These are phyloP conservation scores for Xerophyta viscosa DNA, from an alignment of 106 monocot species.

Conservation along the genomic window DNA sequence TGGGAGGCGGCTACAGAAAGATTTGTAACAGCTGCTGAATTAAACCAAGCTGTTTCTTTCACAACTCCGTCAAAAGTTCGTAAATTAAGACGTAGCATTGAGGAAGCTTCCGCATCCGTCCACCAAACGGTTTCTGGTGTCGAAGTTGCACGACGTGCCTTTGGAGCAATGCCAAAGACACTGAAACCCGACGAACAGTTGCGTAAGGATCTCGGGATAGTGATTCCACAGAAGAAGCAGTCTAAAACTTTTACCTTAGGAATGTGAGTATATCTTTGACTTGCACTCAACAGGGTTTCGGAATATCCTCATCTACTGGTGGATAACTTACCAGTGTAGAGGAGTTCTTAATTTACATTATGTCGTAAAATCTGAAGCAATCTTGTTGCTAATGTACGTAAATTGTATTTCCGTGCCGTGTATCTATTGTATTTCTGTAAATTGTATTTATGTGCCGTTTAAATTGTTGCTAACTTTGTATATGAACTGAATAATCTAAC, in stretches of 20 bases:
- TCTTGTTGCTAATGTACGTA: too few relatives aligned
- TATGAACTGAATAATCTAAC: too few relatives aligned
- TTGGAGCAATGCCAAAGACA: constrained; percentile 74
- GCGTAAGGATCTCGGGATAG: constrained; percentile 47
- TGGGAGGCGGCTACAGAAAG: constrained; percentile 82
- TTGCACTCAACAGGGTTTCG: too few relatives aligned
- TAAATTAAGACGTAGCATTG: constrained; percentile 25
- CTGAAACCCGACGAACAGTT: constrained; percentile 63
- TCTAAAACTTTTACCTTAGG: neutral
- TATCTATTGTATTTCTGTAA: too few relatives aligned
- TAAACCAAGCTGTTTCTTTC: constrained; percentile 1
- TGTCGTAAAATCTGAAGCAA: too few relatives aligned
- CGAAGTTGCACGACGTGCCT: constrained; percentile 43
- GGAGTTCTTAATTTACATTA: too few relatives aligned
- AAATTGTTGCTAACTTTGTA: too few relatives aligned
- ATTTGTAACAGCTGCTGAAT: constrained; percentile 43
- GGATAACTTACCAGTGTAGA: too few relatives aligned
- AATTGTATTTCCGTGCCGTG: too few relatives aligned
- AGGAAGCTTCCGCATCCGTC: constrained; percentile 34
- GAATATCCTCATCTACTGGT: too few relatives aligned
- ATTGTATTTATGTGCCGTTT: too few relatives aligned
- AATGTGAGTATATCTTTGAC: too few relatives aligned
- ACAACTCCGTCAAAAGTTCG: neutral
- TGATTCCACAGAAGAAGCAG: constrained; percentile 7
- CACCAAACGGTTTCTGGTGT: constrained; percentile 56